Conservation (phyloP, 2,329 filamentous ascomycete genomes). For the Aspergillus awamori region DNA sequence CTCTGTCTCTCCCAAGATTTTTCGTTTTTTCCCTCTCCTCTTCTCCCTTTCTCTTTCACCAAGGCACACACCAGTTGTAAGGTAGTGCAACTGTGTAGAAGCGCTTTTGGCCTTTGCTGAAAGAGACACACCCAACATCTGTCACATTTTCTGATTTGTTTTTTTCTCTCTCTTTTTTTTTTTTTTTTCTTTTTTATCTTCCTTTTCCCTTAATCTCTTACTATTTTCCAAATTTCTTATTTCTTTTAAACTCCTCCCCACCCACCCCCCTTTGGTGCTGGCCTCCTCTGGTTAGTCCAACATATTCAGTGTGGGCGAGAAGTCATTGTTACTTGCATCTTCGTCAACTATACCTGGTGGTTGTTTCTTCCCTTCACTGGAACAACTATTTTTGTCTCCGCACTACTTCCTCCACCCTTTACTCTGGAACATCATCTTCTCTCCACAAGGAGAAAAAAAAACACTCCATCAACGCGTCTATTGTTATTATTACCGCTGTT, state of each 20-base stretch:
- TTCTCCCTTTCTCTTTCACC: conserved; percentile 1
- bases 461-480: not conserved
- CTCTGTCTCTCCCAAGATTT: no score
- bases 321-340: not conserved
- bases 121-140: conserved; percentile 9
- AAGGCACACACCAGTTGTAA: not conserved
- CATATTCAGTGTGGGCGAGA: not conserved
- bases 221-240: not conserved
- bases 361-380: not conserved
- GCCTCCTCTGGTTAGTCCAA: not conserved
- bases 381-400: not conserved
- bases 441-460: no score
- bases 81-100: conserved; percentile 3
- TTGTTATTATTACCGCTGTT: not conserved
- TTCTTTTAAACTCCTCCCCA: not conserved
- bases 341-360: not conserved
- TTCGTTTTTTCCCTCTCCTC: conserved; percentile 2
- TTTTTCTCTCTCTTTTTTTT: not conserved
- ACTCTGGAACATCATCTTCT: no score
- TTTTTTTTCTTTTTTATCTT: not conserved
- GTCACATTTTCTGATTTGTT: conserved; percentile 2
- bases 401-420: not conserved
- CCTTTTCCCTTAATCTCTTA: not conserved
- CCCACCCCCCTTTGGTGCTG: not conserved
- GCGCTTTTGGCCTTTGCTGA: conserved; percentile 3